Evolutionary conservation across 345 rosid genomes (phyloP), one percentile per base, ranked within the genome.

Genomic region (Abelmoschus esculentus): DNA sequence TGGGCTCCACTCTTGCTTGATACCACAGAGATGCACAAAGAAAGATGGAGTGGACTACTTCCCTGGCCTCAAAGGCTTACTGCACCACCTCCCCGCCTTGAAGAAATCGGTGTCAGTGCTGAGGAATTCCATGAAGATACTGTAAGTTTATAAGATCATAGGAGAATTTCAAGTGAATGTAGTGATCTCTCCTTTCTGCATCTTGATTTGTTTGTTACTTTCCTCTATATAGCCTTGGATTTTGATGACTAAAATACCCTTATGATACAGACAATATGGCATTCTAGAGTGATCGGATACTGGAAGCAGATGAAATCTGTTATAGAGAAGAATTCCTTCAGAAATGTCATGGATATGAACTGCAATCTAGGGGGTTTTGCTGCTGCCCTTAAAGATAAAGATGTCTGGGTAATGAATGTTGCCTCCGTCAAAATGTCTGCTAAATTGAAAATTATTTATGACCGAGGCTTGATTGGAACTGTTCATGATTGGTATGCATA

Each of bases 341-440:
- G 97, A 85, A 95, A 95, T 78, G 87, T 95, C 74, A 89, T 95
- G 99, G 99, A 95, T 74, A 95, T 91, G 99, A 95, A 87, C 75
- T 84, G 97, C 66, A 81, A 87, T 74, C 89, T 91, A 5, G 99
- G 99, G 3, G 96, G 99, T 53, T 95, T 95, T 71, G 97, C 87
- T 72, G 96, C 93, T 76, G 92, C 93, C 47, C 90, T 93, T 55
- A 83, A 79, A 49, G 92, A 86, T 70, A 86, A 77, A 73, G 92
- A 91, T 77, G 90, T 86, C 29, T 95, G 99, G 97, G 96, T 91
- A 66, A 95, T 95, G 97, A 95, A 95, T 67, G 96, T 91, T 80
- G 87, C 91, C 77, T 96, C 99, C 0, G 80, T 84, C 69, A 82
- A 77, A 50, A 80, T 74, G 69, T 82, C 90, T 68, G 81, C 87